Evolutionary conservation across 305 asterid genomes (phyloP).

Genomic region (Striga hermonthica): DNA sequence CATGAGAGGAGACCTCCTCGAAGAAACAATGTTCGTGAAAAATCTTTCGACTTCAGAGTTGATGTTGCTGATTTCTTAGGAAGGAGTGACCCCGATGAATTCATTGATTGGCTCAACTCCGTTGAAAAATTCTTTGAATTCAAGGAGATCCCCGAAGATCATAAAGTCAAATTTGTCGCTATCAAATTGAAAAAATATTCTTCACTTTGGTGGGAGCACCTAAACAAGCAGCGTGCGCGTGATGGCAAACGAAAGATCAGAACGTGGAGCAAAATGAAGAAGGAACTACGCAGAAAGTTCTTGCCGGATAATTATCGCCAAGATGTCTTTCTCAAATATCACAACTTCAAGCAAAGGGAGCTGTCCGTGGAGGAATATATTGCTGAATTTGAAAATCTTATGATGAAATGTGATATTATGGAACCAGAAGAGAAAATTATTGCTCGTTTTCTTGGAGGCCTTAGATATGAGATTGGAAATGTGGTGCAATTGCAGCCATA

Average conservation of each 20-base stretch:
- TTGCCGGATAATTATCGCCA: neutral
- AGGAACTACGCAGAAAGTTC: neutral
- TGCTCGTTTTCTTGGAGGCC: too few species aligned
- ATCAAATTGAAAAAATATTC: too few species aligned
- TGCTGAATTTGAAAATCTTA: too few species aligned
- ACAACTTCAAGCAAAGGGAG: too few species aligned
- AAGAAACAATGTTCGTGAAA: neutral
- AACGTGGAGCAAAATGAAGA: neutral
- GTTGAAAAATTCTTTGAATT: neutral
- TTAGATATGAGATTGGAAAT: too few species aligned
- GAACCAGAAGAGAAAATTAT: too few species aligned
- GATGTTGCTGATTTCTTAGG: neutral
- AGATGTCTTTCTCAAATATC: too few species aligned
- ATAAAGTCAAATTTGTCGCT: too few species aligned
- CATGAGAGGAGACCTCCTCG: too few species aligned
- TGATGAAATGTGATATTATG: too few species aligned
- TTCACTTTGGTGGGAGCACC: neutral
- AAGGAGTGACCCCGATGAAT: neutral
- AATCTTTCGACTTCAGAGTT: conserved; percentile 5
- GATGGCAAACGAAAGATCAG: neutral
- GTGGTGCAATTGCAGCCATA: too few species aligned
- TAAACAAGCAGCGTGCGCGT: neutral
- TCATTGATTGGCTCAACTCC: neutral
- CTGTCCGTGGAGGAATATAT: too few species aligned
- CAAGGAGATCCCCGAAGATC: neutral